Conservation (phyloP, 2,329 filamentous ascomycete genomes). For the Epichloe sylvatica region DNA sequence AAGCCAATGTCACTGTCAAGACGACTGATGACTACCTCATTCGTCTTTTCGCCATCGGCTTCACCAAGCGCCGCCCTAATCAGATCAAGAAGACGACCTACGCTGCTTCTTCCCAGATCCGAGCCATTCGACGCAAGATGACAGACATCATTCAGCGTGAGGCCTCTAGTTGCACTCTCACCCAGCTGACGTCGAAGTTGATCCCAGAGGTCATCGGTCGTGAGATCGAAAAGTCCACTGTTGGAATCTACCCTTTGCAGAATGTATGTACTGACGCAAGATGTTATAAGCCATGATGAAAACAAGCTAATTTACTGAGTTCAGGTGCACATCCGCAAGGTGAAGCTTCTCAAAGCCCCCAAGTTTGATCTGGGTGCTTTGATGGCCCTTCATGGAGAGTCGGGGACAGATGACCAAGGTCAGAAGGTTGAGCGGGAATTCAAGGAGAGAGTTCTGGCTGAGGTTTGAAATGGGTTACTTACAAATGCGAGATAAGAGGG, state of each 20-base stretch:
- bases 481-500: conserved; percentile 19
- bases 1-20: conserved; percentile 99
- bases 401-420: conserved; percentile 85
- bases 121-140: conserved; percentile 99
- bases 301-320: background rate
- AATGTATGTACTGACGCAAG: conserved; percentile 52
- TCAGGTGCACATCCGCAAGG: conserved; percentile 98
- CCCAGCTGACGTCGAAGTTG: conserved; percentile 95
- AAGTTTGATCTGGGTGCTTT: conserved; percentile 98
- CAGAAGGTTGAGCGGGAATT: conserved; percentile 99
- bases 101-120: conserved; percentile 91
- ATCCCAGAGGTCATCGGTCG: conserved; percentile 99
- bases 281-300: background rate
- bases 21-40: conserved; percentile 99
- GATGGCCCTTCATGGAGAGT: conserved; percentile 95
- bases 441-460: conserved; percentile 93
- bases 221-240: conserved; percentile 98
- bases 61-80: conserved; percentile 98
- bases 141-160: conserved; percentile 96
- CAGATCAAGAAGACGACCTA: conserved; percentile 99
- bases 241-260: conserved; percentile 99
- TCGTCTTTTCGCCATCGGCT: conserved; percentile 96
- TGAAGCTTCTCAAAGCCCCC: conserved; percentile 96
- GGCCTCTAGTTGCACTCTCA: conserved; percentile 84
- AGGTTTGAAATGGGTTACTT: conserved; percentile 53